phyloP scores from a whole-genome alignment of 176 grass and related monocot genomes.

The Oryza meridionalis region DNA sequence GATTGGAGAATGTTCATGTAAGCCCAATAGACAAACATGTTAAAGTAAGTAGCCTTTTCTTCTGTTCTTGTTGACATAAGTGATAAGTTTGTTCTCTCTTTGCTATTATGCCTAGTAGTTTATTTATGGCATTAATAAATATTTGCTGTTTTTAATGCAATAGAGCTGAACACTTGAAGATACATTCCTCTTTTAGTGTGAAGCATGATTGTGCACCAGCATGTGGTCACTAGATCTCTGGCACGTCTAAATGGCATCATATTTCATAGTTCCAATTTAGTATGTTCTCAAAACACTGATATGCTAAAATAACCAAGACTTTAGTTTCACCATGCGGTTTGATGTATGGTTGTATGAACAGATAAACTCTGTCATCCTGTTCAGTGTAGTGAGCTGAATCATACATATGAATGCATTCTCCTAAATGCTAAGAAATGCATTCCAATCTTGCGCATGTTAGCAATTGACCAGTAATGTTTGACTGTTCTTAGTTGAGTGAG shows the following conservation, averaged over 20 bases:
- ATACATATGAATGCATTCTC: slow-evolving; percentile 20
- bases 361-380: background rate
- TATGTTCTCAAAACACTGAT: background rate
- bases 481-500: background rate
- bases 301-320: background rate
- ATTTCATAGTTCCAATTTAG: background rate
- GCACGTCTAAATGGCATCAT: background rate
- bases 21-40: slow-evolving; percentile 97
- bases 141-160: background rate
- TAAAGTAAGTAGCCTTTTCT: slow-evolving; percentile 60
- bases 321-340: background rate
- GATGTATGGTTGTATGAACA: background rate
- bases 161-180: slow-evolving; percentile 18
- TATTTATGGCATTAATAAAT: slow-evolving; percentile 1
- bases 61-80: slow-evolving; percentile 6
- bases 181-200: slow-evolving; percentile 10
- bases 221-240: background rate
- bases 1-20: slow-evolving; percentile 91
- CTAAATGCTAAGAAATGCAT: slow-evolving; percentile 2
- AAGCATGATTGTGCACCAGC: slow-evolving; percentile 21
- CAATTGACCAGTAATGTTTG: background rate
- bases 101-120: slow-evolving; percentile 16
- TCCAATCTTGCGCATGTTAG: background rate
- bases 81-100: slow-evolving; percentile 23
- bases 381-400: background rate